A percentile compares a stretch with the other conserved stretches of the same genome.
Conservation (phyloP, 805 yeast genomes). For the Kodamaea nitidulidarum region DNA sequence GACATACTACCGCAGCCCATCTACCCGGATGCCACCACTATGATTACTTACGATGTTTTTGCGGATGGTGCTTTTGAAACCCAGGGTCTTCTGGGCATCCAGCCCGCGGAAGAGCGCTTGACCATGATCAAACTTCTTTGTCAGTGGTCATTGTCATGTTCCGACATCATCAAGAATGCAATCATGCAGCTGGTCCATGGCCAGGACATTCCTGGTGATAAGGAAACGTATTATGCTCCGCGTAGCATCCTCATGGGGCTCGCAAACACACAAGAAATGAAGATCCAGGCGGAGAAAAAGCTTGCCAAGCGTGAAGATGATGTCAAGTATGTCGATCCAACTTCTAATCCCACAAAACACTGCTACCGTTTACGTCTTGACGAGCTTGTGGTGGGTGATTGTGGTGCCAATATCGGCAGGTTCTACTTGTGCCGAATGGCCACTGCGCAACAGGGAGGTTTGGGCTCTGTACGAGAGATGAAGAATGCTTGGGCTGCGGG, state of each 20-base stretch:
- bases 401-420: constrained; percentile 38
- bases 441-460: constrained; percentile 30
- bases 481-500: constrained; percentile 17
- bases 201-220: constrained; percentile 38
- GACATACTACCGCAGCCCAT: constrained; percentile 13
- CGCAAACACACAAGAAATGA: constrained; percentile 26
- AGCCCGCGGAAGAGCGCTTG: constrained; percentile 30
- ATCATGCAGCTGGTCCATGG: constrained; percentile 21
- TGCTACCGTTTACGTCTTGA: constrained; percentile 30
- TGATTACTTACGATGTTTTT: constrained; percentile 20
- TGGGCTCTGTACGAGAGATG: constrained; percentile 35
- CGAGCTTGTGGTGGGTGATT: constrained; percentile 36
- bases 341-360: constrained; percentile 34
- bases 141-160: constrained; percentile 34
- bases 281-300: constrained; percentile 29
- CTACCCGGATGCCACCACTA: constrained; percentile 10
- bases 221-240: constrained; percentile 34
- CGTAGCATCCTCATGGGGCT: constrained; percentile 35
- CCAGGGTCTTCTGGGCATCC: constrained; percentile 30
- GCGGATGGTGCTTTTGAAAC: constrained; percentile 24
- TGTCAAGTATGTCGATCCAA: constrained; percentile 34
- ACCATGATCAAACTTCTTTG: constrained; percentile 32
- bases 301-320: constrained; percentile 24
- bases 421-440: constrained; percentile 38
- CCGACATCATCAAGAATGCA: constrained; percentile 25